Conservation (phyloP, 2,329 filamentous ascomycete genomes). For the Cordyceps cateniannulata region DNA sequence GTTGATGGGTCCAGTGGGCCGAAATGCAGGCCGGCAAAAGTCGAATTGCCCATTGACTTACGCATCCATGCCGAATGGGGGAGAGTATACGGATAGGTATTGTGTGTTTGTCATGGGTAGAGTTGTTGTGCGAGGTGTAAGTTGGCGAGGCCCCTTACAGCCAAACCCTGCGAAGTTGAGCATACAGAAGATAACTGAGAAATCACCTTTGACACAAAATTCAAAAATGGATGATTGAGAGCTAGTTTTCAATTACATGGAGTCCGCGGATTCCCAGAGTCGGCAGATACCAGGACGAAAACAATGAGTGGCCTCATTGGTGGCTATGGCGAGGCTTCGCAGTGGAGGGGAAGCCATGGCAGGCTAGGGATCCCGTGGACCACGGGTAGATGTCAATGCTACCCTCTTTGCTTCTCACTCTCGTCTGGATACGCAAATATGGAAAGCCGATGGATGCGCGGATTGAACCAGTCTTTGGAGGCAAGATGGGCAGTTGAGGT, state of each 20-base stretch:
- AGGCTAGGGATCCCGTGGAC: background rate
- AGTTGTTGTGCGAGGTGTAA: background rate
- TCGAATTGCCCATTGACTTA: background rate
- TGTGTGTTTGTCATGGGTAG: background rate
- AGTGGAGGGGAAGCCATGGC: background rate
- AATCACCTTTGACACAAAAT: too few species aligned
- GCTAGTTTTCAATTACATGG: background rate
- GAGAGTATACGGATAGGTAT: background rate
- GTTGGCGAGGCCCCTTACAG: background rate
- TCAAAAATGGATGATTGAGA: too few species aligned
- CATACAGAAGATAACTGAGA: too few species aligned
- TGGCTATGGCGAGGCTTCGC: background rate
- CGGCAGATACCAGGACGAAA: background rate
- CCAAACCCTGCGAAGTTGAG: background rate
- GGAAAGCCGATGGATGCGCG: background rate
- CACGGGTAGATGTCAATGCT: background rate
- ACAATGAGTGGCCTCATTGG: background rate
- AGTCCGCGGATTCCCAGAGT: background rate
- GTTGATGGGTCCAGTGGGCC: background rate
- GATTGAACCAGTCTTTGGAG: background rate
- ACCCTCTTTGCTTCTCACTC: too few species aligned
- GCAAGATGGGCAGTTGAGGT: background rate
- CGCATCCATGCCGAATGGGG: background rate
- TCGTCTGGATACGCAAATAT: too few species aligned
- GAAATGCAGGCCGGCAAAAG: background rate